Conservation (phyloP, 495 filamentous ascomycete species). For the Patellaria atrata region DNA sequence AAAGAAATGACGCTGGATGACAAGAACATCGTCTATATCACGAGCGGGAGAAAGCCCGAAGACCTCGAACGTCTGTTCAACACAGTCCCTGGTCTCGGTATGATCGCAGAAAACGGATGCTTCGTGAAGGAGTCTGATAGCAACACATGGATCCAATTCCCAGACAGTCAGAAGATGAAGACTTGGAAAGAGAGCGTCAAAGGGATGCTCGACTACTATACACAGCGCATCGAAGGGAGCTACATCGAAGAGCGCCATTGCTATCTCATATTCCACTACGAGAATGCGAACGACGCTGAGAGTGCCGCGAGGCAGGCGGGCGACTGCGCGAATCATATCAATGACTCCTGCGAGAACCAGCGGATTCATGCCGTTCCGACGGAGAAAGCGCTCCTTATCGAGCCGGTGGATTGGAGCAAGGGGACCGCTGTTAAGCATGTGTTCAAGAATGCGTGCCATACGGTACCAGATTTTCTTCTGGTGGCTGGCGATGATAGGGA, state of each 20-base stretch:
- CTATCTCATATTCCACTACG: slow-evolving; percentile 77
- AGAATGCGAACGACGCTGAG: slow-evolving; percentile 58
- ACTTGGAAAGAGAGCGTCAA: slow-evolving; percentile 66
- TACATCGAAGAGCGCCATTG: slow-evolving; percentile 77
- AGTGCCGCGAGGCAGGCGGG: slow-evolving; percentile 61
- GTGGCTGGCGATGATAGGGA: slow-evolving; percentile 80
- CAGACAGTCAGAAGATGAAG: slow-evolving; percentile 47
- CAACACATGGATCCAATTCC: slow-evolving; percentile 57
- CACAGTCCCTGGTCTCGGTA: slow-evolving; percentile 58
- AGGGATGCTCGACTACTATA: slow-evolving; percentile 70
- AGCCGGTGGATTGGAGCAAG: slow-evolving; percentile 71
- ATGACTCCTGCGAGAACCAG: slow-evolving; percentile 72
- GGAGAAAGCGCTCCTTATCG: slow-evolving; percentile 62
- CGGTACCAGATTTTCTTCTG: slow-evolving; percentile 62
- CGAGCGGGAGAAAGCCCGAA: slow-evolving; percentile 72
- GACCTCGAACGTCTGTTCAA: slow-evolving; percentile 78
- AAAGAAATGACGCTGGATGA: slow-evolving; percentile 65
- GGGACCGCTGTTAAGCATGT: slow-evolving; percentile 59
- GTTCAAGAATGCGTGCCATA: slow-evolving; percentile 40
- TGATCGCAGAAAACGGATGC: slow-evolving; percentile 88
- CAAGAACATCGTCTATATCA: slow-evolving; percentile 78
- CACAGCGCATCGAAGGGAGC: slow-evolving; percentile 72
- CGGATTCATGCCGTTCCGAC: slow-evolving; percentile 72
- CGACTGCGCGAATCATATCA: slow-evolving; percentile 84
- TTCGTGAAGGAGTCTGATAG: slow-evolving; percentile 56